phyloP scores from a whole-genome alignment of 2,329 filamentous ascomycete genomes.

The Davidsoniella australis region DNA sequence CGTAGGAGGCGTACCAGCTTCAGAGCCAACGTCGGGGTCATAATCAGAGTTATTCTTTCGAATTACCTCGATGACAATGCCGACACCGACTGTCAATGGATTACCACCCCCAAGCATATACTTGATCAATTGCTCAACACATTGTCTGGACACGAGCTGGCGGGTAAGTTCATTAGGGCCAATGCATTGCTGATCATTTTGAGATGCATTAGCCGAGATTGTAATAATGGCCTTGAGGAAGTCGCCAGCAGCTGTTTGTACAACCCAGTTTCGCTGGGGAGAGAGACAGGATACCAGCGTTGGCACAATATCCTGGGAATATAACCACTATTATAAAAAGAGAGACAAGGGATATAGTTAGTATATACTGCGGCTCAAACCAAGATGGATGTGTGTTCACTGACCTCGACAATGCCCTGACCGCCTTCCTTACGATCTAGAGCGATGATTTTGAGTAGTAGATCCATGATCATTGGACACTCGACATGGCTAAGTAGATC shows the following conservation, averaged over 20 bases:
- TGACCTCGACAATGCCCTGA: slow-evolving; percentile 81
- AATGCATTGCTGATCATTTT: slow-evolving; percentile 97
- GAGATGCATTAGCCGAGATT: slow-evolving; percentile 93
- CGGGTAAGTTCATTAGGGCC: slow-evolving; percentile 92
- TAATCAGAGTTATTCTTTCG: slow-evolving; percentile 99
- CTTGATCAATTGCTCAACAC: slow-evolving; percentile 66
- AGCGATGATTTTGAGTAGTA: slow-evolving; percentile 90
- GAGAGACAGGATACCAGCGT: slow-evolving; percentile 73
- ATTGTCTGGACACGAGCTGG: slow-evolving; percentile 75
- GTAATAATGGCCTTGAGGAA: slow-evolving; percentile 98
- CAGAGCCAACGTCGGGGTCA: slow-evolving; percentile 75
- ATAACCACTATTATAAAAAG: slow-evolving; percentile 55
- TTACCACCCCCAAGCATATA: slow-evolving; percentile 93
- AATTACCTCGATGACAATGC: slow-evolving; percentile 96
- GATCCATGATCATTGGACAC: slow-evolving; percentile 95
- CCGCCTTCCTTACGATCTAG: slow-evolving; percentile 84
- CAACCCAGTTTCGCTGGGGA: slow-evolving; percentile 69
- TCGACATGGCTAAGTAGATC: slow-evolving; percentile 88
- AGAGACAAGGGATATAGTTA: neutral
- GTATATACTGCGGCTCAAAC: too few relatives aligned
- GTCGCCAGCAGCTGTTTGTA: slow-evolving; percentile 90
- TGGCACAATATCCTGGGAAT: slow-evolving; percentile 74
- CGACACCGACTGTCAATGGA: slow-evolving; percentile 84
- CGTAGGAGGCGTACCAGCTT: slow-evolving; percentile 62
- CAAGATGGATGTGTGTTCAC: slow-evolving; percentile 17